Evolutionary conservation across 768 basidiomycete species (phyloP).

Genomic region (Lactifluus pinguis): DNA sequence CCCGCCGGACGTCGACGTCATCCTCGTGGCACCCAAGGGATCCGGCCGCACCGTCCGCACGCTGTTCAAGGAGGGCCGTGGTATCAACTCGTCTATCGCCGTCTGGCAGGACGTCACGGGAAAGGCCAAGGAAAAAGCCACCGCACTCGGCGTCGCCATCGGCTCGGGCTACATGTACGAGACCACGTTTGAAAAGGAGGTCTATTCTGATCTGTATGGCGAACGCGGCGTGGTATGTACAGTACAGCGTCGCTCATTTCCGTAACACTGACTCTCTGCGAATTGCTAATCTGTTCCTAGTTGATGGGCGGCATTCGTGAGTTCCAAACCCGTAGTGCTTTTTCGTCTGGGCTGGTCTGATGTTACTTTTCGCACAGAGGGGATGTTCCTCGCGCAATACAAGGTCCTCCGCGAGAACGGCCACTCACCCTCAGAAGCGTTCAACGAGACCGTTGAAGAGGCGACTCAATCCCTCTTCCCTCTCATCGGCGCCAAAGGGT

Average conservation of each 20-base stretch:
- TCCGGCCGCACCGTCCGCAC: conserved; percentile 98
- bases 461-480: conserved; percentile 99
- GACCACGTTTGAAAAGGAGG: conserved; percentile 99
- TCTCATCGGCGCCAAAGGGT: conserved; percentile 91
- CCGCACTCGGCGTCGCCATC: conserved; percentile 87
- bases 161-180: conserved; percentile 99
- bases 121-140: conserved; percentile 94
- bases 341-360: neutral
- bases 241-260: neutral
- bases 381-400: conserved; percentile 98
- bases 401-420: conserved; percentile 94
- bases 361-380: conserved; percentile 45
- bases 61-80: conserved; percentile 99
- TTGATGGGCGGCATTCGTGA: conserved; percentile 94
- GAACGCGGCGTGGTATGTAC: conserved; percentile 95
- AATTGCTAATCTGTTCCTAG: conserved; percentile 30
- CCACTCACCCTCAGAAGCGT: conserved; percentile 95
- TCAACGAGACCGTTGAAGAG: conserved; percentile 99
- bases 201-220: conserved; percentile 98
- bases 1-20: conserved; percentile 92
- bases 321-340: conserved; percentile 23
- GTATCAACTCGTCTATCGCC: conserved; percentile 91
- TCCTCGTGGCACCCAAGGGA: conserved; percentile 98
- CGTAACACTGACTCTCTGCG: neutral
- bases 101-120: conserved; percentile 98